Percentiles rank a stretch among this genome's conserved stretches.
Evolutionary conservation across 2,329 filamentous ascomycete genomes (phyloP).

Genomic region (Nemania diffusa): DNA sequence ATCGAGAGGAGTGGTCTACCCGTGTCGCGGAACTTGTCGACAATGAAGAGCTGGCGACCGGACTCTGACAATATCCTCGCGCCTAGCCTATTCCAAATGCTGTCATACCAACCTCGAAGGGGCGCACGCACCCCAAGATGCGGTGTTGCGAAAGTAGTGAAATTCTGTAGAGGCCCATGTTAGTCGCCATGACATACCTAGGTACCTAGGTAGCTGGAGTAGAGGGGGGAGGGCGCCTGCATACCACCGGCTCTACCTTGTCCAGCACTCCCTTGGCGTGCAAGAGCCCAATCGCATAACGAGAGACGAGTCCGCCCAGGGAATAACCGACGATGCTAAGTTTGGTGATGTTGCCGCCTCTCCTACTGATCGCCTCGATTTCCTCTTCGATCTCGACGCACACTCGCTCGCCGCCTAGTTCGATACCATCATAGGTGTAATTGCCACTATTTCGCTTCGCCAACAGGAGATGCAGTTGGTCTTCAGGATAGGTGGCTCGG

Average conservation of each 20-base stretch:
- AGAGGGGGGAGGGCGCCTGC: slow-evolving; percentile 33
- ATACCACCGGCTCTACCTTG: slow-evolving; percentile 78
- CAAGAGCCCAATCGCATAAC: slow-evolving; percentile 87
- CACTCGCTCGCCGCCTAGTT: slow-evolving; percentile 73
- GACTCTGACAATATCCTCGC: slow-evolving; percentile 83
- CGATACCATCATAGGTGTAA: slow-evolving; percentile 77
- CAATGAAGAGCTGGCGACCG: slow-evolving; percentile 86
- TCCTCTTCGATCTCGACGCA: slow-evolving; percentile 75
- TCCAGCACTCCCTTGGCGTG: slow-evolving; percentile 84
- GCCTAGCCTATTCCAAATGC: slow-evolving; percentile 84
- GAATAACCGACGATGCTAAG: slow-evolving; percentile 92
- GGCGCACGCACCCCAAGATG: slow-evolving; percentile 82
- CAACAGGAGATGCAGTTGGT: slow-evolving; percentile 75
- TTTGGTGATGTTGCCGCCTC: slow-evolving; percentile 79
- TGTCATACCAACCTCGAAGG: slow-evolving; percentile 71
- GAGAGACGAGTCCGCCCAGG: slow-evolving; percentile 83
- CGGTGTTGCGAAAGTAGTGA: slow-evolving; percentile 90
- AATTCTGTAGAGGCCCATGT: slow-evolving; percentile 68
- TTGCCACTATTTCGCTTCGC: slow-evolving; percentile 78
- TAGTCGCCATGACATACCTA: not conserved
- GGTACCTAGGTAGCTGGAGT: too few relatives aligned
- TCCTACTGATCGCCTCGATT: slow-evolving; percentile 63
- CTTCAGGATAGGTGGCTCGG: slow-evolving; percentile 67
- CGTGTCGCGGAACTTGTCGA: slow-evolving; percentile 86
- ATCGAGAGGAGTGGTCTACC: slow-evolving; percentile 82